Percentiles rank a stretch among this genome's conserved stretches.
Conservation (phyloP, 2,329 filamentous ascomycete species). For the Trichoderma sp. region DNA sequence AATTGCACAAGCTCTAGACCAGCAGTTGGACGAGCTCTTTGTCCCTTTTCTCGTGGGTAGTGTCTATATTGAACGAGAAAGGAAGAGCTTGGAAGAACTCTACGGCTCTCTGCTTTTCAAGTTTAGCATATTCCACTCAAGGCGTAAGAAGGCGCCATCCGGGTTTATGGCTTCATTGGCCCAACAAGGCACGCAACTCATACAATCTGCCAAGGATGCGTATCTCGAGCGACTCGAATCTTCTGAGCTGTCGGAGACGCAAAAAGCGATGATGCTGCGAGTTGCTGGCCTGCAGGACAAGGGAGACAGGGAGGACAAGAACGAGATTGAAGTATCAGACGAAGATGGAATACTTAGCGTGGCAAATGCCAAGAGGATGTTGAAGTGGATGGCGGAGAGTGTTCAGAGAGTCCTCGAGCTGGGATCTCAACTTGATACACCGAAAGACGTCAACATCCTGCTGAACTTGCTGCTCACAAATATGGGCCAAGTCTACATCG, state of each 20-base stretch:
- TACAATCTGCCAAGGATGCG: conserved; percentile 84
- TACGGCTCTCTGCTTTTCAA: conserved; percentile 94
- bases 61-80: conserved; percentile 70
- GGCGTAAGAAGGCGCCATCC: conserved; percentile 82
- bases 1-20: conserved; percentile 73
- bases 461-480: conserved; percentile 80
- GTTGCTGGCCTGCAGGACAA: conserved; percentile 82
- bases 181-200: conserved; percentile 84
- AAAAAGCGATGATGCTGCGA: conserved; percentile 86
- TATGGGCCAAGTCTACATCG: conserved; percentile 81
- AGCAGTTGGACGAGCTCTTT: conserved; percentile 76
- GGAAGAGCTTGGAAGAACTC: conserved; percentile 71
- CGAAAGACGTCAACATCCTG: conserved; percentile 87
- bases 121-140: conserved; percentile 91
- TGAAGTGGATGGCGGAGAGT: conserved; percentile 95
- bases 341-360: conserved; percentile 83
- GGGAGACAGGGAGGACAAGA: conserved; percentile 71
- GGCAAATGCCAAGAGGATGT: conserved; percentile 92
- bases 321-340: conserved; percentile 87
- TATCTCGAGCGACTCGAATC: conserved; percentile 89
- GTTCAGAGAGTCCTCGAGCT: conserved; percentile 89
- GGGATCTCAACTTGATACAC: conserved; percentile 83
- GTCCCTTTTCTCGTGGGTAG: conserved; percentile 69
- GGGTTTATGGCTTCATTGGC: conserved; percentile 92
- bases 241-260: conserved; percentile 81